phyloP scores from a whole-genome alignment of 805 yeast genomes.

The Saccharomyces eubayanus region DNA sequence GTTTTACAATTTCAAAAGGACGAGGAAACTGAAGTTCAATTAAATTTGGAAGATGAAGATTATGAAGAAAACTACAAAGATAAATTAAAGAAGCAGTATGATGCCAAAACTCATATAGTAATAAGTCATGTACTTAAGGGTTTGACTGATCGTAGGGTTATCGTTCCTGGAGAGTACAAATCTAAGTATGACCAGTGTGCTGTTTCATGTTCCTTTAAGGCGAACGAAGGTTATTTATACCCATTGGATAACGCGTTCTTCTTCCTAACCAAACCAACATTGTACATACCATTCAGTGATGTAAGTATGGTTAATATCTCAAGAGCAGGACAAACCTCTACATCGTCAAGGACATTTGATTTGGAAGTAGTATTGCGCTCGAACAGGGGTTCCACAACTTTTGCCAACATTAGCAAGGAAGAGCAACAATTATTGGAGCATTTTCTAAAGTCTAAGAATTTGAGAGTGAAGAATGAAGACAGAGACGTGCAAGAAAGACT shows the following conservation, averaged over 20 bases:
- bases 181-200: constrained; percentile 77
- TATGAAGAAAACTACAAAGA: constrained; percentile 68
- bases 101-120: constrained; percentile 78
- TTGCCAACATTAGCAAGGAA: constrained; percentile 82
- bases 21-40: constrained; percentile 84
- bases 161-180: constrained; percentile 74
- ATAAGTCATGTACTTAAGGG: constrained; percentile 85
- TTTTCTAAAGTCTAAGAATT: constrained; percentile 67
- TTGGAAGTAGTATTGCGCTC: constrained; percentile 66
- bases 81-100: constrained; percentile 64
- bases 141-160: constrained; percentile 74
- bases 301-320: constrained; percentile 71
- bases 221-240: constrained; percentile 88
- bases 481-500: constrained; percentile 77
- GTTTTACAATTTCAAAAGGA: constrained; percentile 83
- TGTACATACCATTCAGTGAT: constrained; percentile 81
- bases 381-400: constrained; percentile 62
- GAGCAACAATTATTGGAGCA: constrained; percentile 76
- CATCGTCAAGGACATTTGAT: constrained; percentile 85
- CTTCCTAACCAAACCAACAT: constrained; percentile 89
- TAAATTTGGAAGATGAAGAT: constrained; percentile 77
- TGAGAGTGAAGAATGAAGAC: constrained; percentile 80
- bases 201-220: constrained; percentile 85
- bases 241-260: constrained; percentile 87
- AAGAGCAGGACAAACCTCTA: constrained; percentile 73